phyloP scores from a whole-genome alignment of 2,329 filamentous ascomycete species.

The Microcera coccophila region DNA sequence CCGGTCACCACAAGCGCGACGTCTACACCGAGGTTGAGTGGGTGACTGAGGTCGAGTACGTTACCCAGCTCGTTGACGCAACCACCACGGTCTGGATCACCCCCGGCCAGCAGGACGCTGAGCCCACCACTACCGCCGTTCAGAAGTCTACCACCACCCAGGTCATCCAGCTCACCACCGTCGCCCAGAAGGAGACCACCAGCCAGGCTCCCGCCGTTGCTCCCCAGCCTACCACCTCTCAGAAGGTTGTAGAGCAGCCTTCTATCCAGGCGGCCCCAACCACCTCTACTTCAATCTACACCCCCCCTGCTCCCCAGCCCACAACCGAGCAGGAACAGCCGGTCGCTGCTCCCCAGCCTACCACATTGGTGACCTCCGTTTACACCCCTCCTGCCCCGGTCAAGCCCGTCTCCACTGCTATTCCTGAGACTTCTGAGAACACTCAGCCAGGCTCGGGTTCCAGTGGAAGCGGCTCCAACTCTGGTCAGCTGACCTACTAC shows the following conservation, averaged over 20 bases:
- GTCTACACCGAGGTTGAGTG: conserved; percentile 48
- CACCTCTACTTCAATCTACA: conserved; percentile 19
- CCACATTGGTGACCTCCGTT: conserved; percentile 16
- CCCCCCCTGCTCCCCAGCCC: conserved; percentile 19
- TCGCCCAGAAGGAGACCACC: conserved; percentile 18
- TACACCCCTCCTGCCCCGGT: conserved; percentile 12
- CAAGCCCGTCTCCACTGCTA: conserved; percentile 16
- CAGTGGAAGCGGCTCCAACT: conserved; percentile 34
- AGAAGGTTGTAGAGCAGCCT: conserved; percentile 13
- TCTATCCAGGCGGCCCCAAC: conserved; percentile 16
- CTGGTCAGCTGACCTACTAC: conserved; percentile 74
- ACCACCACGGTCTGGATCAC: conserved; percentile 45
- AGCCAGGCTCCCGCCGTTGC: conserved; percentile 18
- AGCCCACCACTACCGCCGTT: conserved; percentile 22
- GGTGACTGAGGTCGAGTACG: conserved; percentile 46
- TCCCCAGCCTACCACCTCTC: conserved; percentile 16
- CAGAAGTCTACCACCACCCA: conserved; percentile 8
- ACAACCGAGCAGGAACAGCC: conserved; percentile 8
- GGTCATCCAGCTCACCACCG: conserved; percentile 14
- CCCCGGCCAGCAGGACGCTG: conserved; percentile 29
- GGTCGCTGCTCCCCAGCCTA: conserved; percentile 18
- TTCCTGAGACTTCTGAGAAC: conserved; percentile 12
- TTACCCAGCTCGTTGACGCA: conserved; percentile 48
- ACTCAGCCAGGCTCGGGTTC: conserved; percentile 14
- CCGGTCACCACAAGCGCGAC: conserved; percentile 34